Conservation (phyloP, 192 early-diverging fungal genomes). For the Backusella morwellensis region DNA sequence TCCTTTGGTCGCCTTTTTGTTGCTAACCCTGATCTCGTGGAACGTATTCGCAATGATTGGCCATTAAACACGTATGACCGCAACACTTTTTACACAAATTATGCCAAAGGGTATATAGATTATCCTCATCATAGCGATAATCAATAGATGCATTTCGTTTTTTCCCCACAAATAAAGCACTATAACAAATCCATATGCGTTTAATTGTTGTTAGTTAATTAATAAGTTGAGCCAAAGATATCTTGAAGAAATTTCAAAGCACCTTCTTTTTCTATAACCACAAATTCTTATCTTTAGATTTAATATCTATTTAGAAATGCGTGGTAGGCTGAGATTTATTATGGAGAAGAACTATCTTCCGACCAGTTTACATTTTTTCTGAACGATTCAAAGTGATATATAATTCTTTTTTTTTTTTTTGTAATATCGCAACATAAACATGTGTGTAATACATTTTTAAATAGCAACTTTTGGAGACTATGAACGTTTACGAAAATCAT, state of each 20-base stretch:
- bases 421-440: background rate
- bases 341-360: background rate
- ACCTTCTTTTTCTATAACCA: background rate
- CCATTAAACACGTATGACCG: constrained; percentile 24
- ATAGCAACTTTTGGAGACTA: background rate
- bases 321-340: background rate
- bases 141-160: background rate
- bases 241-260: background rate
- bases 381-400: background rate
- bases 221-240: background rate
- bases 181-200: too few species aligned
- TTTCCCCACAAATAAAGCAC: background rate
- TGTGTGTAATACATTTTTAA: background rate
- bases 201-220: too few species aligned
- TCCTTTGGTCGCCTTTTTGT: constrained; percentile 31
- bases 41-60: constrained; percentile 16
- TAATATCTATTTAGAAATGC: background rate
- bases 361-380: background rate
- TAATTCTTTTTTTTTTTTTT: background rate
- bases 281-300: background rate
- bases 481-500: background rate
- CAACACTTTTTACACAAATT: constrained; percentile 15
- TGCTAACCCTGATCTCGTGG: constrained; percentile 33
- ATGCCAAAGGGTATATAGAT: constrained; percentile 21
- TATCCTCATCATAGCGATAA: constrained; percentile 4